These are phyloP conservation scores for Pterula multifida DNA, from an alignment of 1,284 basidiomycete genomes.

Conservation along the genomic window DNA sequence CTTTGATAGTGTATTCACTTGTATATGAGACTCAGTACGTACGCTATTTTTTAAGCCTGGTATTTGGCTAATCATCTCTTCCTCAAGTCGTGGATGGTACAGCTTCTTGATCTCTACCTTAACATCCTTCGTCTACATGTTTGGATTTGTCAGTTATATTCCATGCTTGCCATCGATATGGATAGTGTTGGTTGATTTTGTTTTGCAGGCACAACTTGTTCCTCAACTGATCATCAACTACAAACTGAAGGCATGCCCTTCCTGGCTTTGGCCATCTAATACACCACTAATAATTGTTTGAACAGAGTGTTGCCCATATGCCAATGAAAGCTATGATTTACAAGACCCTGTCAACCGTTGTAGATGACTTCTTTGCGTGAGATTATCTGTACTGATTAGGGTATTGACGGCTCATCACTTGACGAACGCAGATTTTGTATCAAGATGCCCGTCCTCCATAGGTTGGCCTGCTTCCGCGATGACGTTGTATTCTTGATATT, in stretches of 20 bases:
- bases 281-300: slow-evolving; percentile 11
- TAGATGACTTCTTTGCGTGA: slow-evolving; percentile 89
- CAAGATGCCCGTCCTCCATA: slow-evolving; percentile 92
- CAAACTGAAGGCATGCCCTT: slow-evolving; percentile 69
- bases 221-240: slow-evolving; percentile 95
- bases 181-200: slow-evolving; percentile 9
- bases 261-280: slow-evolving; percentile 12
- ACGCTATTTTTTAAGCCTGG: background rate
- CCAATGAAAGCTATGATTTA: slow-evolving; percentile 96
- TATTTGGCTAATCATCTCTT: no score
- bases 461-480: slow-evolving; percentile 83
- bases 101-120: slow-evolving; percentile 85
- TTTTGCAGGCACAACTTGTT: slow-evolving; percentile 67
- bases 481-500: slow-evolving; percentile 85
- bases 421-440: slow-evolving; percentile 53
- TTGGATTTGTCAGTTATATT: slow-evolving; percentile 74
- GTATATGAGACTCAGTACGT: slow-evolving; percentile 69
- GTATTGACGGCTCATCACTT: slow-evolving; percentile 9
- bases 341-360: slow-evolving; percentile 82
- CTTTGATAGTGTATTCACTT: slow-evolving; percentile 72
- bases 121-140: slow-evolving; percentile 88
- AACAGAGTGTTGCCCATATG: slow-evolving; percentile 81
- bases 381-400: slow-evolving; percentile 15
- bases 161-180: slow-evolving; percentile 5
- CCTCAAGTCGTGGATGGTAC: slow-evolving; percentile 68